These are phyloP conservation scores for Yamadazyma sp. DNA, from an alignment of 1,139 yeast genomes.

Conservation along the genomic window DNA sequence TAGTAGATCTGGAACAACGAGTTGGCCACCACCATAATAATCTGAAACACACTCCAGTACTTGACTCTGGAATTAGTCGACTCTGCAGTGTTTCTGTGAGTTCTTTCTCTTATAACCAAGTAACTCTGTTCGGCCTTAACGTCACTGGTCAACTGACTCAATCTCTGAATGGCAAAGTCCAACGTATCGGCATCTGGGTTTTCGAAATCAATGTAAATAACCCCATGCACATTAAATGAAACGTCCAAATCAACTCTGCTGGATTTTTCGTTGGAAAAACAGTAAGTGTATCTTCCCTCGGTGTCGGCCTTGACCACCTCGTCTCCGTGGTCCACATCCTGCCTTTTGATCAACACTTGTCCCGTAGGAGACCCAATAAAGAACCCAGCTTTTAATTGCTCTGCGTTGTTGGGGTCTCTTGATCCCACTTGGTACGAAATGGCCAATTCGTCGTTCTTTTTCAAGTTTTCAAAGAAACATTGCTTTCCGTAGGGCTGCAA, in stretches of 20 bases:
- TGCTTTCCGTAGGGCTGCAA: constrained; percentile 84
- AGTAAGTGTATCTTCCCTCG: constrained; percentile 79
- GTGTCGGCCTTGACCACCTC: constrained; percentile 62
- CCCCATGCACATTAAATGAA: constrained; percentile 93
- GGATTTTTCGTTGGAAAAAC: constrained; percentile 86
- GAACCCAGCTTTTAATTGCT: constrained; percentile 78
- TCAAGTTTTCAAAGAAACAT: constrained; percentile 85
- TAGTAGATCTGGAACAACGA: constrained; percentile 92
- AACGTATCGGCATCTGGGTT: constrained; percentile 81
- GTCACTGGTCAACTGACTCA: constrained; percentile 76
- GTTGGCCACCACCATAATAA: constrained; percentile 80
- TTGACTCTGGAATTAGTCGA: constrained; percentile 95
- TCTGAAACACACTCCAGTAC: constrained; percentile 96
- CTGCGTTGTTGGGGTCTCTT: constrained; percentile 75
- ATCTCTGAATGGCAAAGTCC: constrained; percentile 79
- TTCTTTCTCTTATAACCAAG: constrained; percentile 93
- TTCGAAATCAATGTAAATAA: constrained; percentile 80
- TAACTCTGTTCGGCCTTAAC: constrained; percentile 92
- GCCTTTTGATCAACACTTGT: constrained; percentile 48
- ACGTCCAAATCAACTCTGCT: constrained; percentile 81
- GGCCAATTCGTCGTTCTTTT: constrained; percentile 81
- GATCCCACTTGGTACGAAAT: constrained; percentile 94
- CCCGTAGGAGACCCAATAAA: constrained; percentile 61
- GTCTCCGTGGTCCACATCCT: constrained; percentile 79
- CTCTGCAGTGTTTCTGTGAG: constrained; percentile 98